Base-by-base conservation (phyloP, 306 rosid species). In the Castanea sativa region DNA sequence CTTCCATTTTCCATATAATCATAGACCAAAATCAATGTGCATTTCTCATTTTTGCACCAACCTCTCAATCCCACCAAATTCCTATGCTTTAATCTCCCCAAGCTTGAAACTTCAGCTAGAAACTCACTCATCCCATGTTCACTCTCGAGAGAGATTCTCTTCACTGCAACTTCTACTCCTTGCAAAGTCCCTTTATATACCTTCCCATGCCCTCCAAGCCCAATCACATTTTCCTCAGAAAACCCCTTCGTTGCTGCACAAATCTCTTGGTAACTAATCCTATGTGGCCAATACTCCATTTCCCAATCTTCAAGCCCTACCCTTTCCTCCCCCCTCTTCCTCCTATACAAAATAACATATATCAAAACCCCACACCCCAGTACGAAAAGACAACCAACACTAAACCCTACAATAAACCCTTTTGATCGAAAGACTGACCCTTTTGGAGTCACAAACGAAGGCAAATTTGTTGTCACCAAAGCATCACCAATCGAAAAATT, bases 1-100 rank as follows among this genome's bases (percentile, higher is more conserved):
- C 89, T 90, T 71, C 97, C 92, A 69, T 89, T 86, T 33, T 59
- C 76, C 97, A 90, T 89, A 77, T 85, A 92, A 76, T 92, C 96
- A 59, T 90, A 92, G 53, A 89, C 85, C 77, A 90, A 69, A 69
- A 90, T 82, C 55, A 92, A 83, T 70, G 73, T 88, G 69, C 86
- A 84, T 33, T 69, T 87, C 33, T 88, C 92, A 55, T 78, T 83
- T 69, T 84, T 92, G 77, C 93, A 92, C 97, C 97, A 92, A n/a
- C 96, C 97, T 82, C 82, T 85, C 18, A 89, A 57, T 20, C 88
- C 83, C 16, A 90, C 93, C 45, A 90, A 83, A 27, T 90, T 90
- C 78, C 86, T 86, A 55, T 92, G 96, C 73, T 85, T 85, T 81
- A 92, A 71, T 83, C 93, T 90, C 25, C 96, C 93, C 13, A 92